Evolutionary conservation across 164 flowering plant genomes (phyloP), one percentile per base, ranked within the genome.

Genomic region (Cinnamomum micranthum): DNA sequence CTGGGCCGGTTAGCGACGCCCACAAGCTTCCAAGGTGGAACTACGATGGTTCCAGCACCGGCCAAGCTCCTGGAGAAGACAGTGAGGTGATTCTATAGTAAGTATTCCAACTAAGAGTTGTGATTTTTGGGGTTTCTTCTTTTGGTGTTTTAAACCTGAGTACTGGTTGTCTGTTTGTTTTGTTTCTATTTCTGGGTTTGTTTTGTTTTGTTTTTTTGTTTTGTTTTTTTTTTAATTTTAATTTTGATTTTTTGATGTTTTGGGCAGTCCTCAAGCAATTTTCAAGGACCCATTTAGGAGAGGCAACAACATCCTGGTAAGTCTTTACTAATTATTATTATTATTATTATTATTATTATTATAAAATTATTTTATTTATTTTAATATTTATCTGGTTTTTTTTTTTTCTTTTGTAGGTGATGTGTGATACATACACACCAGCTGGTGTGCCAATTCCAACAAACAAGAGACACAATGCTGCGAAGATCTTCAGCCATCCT

Each of bases 381-480:
- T 4, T 51, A 25, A 27, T 24, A 47, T 24, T 51, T 23, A 50
- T 24, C 50, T 19, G 14, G 27, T 11, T 47, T 65, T 17, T 71
- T 68, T 10, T 35, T 31, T 24, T 28, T 28, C 33, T 31, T 60
- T 67, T 24, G 73, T 73, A 87, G 90, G 90, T 87, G 7, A 85
- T 88, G 82, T 88, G 91, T 65, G 91, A 88, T 76, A 35, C 87
- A 31, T 85, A 88, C 76, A 86, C 89, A 3, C 92, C 92, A 6
- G 82, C 85, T 20, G 92, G 90, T 27, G 89, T 84, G 52, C 88
- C 92, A 0, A 85, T 88, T 74, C 90, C 92, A 2, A 86, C 89
- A 2, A 88, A 88, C 81, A 86, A 88, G 78, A 83, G 89, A 74
- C 22, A 35, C 64, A 70, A 68, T 73, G 91, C 91, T 17, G 88